phyloP scores from a whole-genome alignment of 2,329 filamentous ascomycete genomes.

The Fusarium tjaetaba region DNA sequence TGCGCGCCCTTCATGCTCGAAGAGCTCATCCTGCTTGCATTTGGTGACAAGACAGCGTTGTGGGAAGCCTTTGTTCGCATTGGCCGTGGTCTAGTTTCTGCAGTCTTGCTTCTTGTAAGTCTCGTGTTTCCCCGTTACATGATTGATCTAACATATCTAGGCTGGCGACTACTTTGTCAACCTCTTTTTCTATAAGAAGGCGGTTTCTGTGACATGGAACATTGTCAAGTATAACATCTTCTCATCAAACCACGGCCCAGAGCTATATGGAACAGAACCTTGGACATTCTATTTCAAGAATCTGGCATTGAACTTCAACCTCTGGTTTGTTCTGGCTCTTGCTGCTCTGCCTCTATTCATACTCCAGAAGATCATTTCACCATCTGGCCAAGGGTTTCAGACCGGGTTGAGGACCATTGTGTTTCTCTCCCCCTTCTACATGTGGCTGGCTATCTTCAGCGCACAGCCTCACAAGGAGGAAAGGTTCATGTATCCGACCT shows the following conservation, averaged over 20 bases:
- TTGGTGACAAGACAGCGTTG: constrained; percentile 67
- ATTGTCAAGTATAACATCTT: constrained; percentile 98
- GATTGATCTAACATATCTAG: constrained; percentile 52
- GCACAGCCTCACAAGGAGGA: constrained; percentile 97
- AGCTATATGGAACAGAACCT: constrained; percentile 94
- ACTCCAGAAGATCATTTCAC: constrained; percentile 73
- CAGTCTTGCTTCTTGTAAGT: constrained; percentile 75
- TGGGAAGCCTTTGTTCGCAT: constrained; percentile 70
- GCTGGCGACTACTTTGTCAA: constrained; percentile 76
- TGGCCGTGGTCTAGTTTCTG: constrained; percentile 72
- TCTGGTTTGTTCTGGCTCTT: constrained; percentile 88
- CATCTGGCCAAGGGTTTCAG: constrained; percentile 70
- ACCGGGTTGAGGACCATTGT: constrained; percentile 79
- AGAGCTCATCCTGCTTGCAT: constrained; percentile 69
- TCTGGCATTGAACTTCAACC: constrained; percentile 90
- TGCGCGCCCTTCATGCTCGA: constrained; percentile 83
- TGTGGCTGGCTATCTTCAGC: constrained; percentile 94
- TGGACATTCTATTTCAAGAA: constrained; percentile 98
- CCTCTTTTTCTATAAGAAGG: constrained; percentile 84
- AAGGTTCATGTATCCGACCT: constrained; percentile 97
- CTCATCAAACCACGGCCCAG: constrained; percentile 80
- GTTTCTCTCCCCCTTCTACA: constrained; percentile 87
- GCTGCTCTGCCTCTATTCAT: constrained; percentile 78
- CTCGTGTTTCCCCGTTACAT: too few species aligned
- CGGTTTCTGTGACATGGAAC: constrained; percentile 84